Conservation (phyloP, 2,329 filamentous ascomycete species). For the Aspergillus ibericus region DNA sequence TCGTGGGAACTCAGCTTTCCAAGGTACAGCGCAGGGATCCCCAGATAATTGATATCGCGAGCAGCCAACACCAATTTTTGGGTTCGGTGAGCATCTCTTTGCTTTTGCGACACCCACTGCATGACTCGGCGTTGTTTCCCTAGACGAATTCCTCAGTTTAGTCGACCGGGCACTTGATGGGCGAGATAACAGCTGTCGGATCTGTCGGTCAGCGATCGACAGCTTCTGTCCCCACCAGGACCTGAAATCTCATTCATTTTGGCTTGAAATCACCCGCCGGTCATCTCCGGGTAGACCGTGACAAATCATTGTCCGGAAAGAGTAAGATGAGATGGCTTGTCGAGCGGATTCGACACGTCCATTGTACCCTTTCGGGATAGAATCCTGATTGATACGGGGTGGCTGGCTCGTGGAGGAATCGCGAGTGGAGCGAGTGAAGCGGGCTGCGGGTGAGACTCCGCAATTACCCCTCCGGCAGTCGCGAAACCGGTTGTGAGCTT, state of each 20-base stretch:
- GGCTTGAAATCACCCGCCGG: neutral
- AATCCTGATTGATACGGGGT: neutral
- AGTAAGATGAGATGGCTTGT: neutral
- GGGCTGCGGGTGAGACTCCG: neutral
- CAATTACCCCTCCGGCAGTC: too few relatives aligned
- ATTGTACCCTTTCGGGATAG: neutral
- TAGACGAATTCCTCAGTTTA: too few relatives aligned
- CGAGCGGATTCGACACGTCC: neutral
- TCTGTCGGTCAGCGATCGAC: neutral
- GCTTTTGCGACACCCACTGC: neutral
- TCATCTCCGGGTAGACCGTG: conserved; percentile 22
- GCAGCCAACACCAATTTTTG: neutral
- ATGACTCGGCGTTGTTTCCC: neutral
- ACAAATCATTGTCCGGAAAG: conserved; percentile 15
- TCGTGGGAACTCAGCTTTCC: neutral
- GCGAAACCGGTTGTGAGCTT: neutral
- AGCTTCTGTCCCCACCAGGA: neutral
- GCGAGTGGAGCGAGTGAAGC: neutral
- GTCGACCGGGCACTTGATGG: neutral
- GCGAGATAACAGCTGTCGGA: neutral
- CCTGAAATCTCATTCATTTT: neutral
- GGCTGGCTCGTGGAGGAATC: too few relatives aligned
- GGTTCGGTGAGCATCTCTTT: neutral
- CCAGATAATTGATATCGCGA: too few relatives aligned
- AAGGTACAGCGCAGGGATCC: too few relatives aligned